phyloP scores from a whole-genome alignment of 805 yeast genomes.

The Starmera dryadoides region DNA sequence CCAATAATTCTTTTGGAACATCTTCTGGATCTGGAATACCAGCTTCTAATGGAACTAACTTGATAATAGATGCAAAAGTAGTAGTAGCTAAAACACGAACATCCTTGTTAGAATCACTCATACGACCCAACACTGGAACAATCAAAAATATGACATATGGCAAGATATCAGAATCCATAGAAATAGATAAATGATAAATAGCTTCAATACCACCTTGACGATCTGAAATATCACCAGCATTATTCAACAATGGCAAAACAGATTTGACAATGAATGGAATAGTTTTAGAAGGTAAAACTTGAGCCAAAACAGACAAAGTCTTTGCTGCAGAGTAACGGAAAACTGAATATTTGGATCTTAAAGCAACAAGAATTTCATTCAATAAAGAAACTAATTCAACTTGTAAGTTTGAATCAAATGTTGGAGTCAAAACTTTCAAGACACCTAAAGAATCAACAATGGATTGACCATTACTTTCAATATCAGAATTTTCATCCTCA shows the following conservation, averaged over 20 bases:
- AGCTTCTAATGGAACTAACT: slow-evolving; percentile 92
- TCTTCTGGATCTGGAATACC: slow-evolving; percentile 95
- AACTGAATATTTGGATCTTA: slow-evolving; percentile 71
- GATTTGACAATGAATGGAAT: slow-evolving; percentile 75
- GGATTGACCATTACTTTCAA: slow-evolving; percentile 58
- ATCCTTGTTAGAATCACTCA: slow-evolving; percentile 91
- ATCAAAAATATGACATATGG: slow-evolving; percentile 94
- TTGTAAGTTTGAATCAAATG: slow-evolving; percentile 42
- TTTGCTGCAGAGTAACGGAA: slow-evolving; percentile 87
- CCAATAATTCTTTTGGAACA: slow-evolving; percentile 75
- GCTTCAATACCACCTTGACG: slow-evolving; percentile 95
- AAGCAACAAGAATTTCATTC: slow-evolving; percentile 41
- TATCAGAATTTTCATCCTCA: slow-evolving; percentile 21
- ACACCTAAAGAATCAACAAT: slow-evolving; percentile 85
- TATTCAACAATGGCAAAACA: slow-evolving; percentile 73
- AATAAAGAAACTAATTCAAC: slow-evolving; percentile 43
- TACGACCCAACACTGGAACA: slow-evolving; percentile 94
- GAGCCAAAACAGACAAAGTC: slow-evolving; percentile 75
- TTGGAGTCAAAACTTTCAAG: slow-evolving; percentile 64
- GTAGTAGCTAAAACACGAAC: slow-evolving; percentile 90
- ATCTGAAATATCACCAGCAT: slow-evolving; percentile 59
- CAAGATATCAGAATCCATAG: slow-evolving; percentile 82
- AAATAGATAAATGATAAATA: slow-evolving; percentile 72
- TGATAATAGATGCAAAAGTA: slow-evolving; percentile 92
- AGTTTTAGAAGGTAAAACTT: slow-evolving; percentile 57